Percentiles rank a stretch among this genome's conserved stretches.
These are phyloP conservation scores for Debaryomyces psychrophilus DNA, from an alignment of 1,139 yeast genomes.

Conservation along the genomic window DNA sequence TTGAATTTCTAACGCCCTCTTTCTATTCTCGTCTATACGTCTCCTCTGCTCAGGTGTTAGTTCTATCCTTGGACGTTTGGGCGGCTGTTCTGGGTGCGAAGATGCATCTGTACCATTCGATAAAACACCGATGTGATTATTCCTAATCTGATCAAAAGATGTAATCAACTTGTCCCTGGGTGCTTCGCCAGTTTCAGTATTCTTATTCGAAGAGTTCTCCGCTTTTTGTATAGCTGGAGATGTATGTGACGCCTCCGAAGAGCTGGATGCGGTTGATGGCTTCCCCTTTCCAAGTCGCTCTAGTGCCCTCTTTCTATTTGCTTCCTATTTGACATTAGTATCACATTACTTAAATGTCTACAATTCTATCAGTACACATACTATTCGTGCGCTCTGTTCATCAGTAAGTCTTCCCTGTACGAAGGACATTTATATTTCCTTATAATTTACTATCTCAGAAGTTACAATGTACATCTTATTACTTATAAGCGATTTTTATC, in stretches of 20 bases:
- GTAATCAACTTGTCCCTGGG: neutral
- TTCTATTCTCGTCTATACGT: constrained; percentile 59
- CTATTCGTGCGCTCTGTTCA: constrained; percentile 30
- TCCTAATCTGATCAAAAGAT: constrained; percentile 4
- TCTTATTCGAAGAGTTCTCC: neutral
- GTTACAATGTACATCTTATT: too few relatives aligned
- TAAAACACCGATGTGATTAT: constrained; percentile 7
- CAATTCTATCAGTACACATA: constrained; percentile 19
- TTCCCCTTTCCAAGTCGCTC: constrained; percentile 56
- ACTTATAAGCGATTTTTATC: neutral
- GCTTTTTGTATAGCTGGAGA: neutral
- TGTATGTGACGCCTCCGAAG: constrained; percentile 15
- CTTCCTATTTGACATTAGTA: constrained; percentile 45
- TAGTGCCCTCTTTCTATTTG: constrained; percentile 60
- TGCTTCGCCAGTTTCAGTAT: constrained; percentile 11
- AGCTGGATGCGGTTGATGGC: constrained; percentile 15
- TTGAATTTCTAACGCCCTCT: constrained; percentile 58
- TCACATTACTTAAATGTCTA: neutral
- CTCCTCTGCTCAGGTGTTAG: constrained; percentile 57
- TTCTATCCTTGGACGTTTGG: constrained; percentile 26
- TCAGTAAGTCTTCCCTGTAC: constrained; percentile 27
- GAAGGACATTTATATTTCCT: constrained; percentile 21
- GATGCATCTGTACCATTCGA: neutral
- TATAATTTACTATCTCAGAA: too few relatives aligned
- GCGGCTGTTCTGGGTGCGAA: constrained; percentile 8